A percentile compares a stretch with the other conserved stretches of the same genome.
Evolutionary conservation across 305 asterid species (phyloP).

Genomic region (Solanum hybrid): DNA sequence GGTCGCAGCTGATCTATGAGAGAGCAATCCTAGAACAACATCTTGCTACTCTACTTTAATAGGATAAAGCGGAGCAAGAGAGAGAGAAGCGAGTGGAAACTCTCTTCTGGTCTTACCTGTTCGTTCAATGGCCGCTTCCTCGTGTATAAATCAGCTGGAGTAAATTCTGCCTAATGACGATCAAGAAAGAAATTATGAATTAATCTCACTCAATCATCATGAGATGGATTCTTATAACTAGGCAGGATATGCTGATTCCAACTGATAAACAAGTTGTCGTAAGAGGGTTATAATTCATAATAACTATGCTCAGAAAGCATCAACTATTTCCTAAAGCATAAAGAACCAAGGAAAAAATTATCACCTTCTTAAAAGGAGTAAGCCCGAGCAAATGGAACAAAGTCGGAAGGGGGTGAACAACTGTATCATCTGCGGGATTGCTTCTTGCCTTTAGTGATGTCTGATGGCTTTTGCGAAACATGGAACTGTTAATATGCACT

Average conservation of each 20-base stretch:
- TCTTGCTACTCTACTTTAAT: constrained; percentile 2
- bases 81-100: background rate
- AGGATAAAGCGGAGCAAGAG: background rate
- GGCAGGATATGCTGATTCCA: background rate
- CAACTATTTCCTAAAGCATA: background rate
- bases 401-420: constrained; percentile 81
- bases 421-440: constrained; percentile 56
- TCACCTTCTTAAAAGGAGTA: constrained; percentile 80
- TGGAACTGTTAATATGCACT: constrained; percentile 67
- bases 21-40: background rate
- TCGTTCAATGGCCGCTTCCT: constrained; percentile 72
- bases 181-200: constrained; percentile 5
- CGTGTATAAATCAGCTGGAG: constrained; percentile 71
- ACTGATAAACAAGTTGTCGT: background rate
- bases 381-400: constrained; percentile 76
- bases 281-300: background rate
- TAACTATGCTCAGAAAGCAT: background rate
- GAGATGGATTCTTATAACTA: background rate
- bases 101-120: constrained; percentile 35
- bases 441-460: constrained; percentile 60
- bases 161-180: constrained; percentile 65
- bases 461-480: constrained; percentile 57
- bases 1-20: background rate
- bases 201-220: background rate
- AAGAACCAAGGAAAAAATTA: background rate